These are phyloP conservation scores for Magnaporthales sp. DNA, from an alignment of 2,329 filamentous ascomycete genomes.

Conservation along the genomic window DNA sequence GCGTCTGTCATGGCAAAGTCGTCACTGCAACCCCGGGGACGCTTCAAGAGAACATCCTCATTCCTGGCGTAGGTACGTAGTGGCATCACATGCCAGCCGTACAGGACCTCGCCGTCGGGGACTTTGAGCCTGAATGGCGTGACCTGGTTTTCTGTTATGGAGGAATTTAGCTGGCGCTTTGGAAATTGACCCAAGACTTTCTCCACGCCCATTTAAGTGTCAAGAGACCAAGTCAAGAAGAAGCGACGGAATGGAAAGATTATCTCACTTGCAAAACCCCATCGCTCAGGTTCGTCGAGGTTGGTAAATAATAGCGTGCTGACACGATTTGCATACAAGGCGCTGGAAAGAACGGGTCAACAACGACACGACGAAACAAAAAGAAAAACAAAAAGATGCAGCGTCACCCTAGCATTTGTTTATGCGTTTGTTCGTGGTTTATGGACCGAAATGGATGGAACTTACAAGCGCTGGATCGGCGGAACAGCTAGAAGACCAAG, in stretches of 20 bases:
- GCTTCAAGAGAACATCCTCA: slow-evolving; percentile 50
- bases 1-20: slow-evolving; percentile 49
- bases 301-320: slow-evolving; percentile 61
- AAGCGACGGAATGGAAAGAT: not conserved
- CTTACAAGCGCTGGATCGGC: not conserved
- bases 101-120: slow-evolving; percentile 70
- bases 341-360: slow-evolving; percentile 40
- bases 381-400: not conserved
- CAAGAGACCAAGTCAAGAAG: not conserved
- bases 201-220: not conserved
- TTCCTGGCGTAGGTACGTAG: slow-evolving; percentile 66
- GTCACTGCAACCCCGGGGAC: slow-evolving; percentile 37
- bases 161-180: not conserved
- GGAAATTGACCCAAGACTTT: not conserved
- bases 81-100: slow-evolving; percentile 87
- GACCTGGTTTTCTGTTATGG: slow-evolving; percentile 66
- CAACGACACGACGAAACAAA: not conserved
- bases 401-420: too few species aligned
- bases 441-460: not conserved
- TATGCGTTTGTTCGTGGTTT: too few species aligned
- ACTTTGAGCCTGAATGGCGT: slow-evolving; percentile 71
- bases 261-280: slow-evolving; percentile 71
- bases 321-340: slow-evolving; percentile 75
- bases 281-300: slow-evolving; percentile 62
- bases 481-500: not conserved